Percentiles rank a stretch among this genome's conserved stretches.
These are phyloP conservation scores for Colletotrichum orbiculare DNA, from an alignment of 2,329 filamentous ascomycete genomes.

Conservation along the genomic window DNA sequence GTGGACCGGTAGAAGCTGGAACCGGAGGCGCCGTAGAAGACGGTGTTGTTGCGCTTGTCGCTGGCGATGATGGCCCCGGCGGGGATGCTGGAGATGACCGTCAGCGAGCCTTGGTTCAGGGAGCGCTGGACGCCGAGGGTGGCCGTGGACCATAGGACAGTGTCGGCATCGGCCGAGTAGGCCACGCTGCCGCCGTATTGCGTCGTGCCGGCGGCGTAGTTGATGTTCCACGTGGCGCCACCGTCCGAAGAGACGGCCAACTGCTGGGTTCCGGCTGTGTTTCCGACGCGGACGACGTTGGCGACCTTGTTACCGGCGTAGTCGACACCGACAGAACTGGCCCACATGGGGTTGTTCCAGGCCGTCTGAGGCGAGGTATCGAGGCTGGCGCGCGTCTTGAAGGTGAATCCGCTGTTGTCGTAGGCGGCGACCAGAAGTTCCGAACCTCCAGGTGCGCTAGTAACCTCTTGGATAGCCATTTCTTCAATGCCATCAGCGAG, in stretches of 20 bases:
- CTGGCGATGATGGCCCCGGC: conserved; percentile 61
- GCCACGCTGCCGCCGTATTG: conserved; percentile 59
- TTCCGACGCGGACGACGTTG: conserved; percentile 63
- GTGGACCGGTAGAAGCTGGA: conserved; percentile 63
- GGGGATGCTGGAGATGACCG: conserved; percentile 56
- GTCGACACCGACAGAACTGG: conserved; percentile 59
- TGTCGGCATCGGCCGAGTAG: conserved; percentile 62
- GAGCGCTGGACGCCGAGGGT: conserved; percentile 56
- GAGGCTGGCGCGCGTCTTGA: conserved; percentile 50
- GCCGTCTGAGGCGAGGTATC: conserved; percentile 54
- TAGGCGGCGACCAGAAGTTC: conserved; percentile 63
- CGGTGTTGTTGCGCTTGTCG: conserved; percentile 63
- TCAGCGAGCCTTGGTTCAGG: conserved; percentile 53
- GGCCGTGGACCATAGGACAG: conserved; percentile 59
- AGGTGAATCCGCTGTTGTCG: conserved; percentile 65
- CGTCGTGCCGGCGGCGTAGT: conserved; percentile 56
- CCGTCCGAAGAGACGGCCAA: conserved; percentile 62
- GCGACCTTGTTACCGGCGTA: conserved; percentile 59
- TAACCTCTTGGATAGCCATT: conserved; percentile 60
- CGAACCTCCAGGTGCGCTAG: conserved; percentile 60
- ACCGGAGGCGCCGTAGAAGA: conserved; percentile 63
- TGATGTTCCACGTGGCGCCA: conserved; percentile 60
- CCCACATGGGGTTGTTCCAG: conserved; percentile 61
- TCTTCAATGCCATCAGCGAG: conserved; percentile 68
- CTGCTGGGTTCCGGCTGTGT: conserved; percentile 54